A percentile compares a stretch with the other conserved stretches of the same genome.
Evolutionary conservation across 169 alveolate genomes (phyloP).

Genomic region (Besnoitia besnoiti): DNA sequence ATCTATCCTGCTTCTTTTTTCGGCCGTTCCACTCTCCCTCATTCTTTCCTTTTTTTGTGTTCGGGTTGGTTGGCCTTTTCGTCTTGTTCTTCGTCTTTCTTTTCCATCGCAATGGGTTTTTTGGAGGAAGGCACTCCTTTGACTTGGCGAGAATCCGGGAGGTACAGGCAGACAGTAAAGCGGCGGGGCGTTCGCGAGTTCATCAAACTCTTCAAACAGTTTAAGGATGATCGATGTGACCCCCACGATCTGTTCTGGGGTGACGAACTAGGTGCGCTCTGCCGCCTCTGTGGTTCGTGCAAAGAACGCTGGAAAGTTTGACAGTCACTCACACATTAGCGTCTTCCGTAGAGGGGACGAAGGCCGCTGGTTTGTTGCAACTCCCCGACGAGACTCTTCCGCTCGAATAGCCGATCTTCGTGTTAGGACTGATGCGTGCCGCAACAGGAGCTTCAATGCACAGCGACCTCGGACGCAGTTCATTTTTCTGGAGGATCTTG

Average conservation of each 20-base stretch:
- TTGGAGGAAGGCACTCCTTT: slow-evolving; percentile 63
- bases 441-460: too few relatives aligned
- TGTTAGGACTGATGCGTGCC: too few relatives aligned
- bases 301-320: not conserved
- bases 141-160: slow-evolving; percentile 32
- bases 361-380: too few relatives aligned
- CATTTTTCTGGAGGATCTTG: too few relatives aligned
- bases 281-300: not conserved
- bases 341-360: too few relatives aligned
- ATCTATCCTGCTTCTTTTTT: not conserved
- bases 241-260: slow-evolving; percentile 55
- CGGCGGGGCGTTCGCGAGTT: slow-evolving; percentile 62
- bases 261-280: slow-evolving; percentile 66
- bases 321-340: not conserved
- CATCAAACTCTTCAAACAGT: slow-evolving; percentile 24
- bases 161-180: slow-evolving; percentile 16
- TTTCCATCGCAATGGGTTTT: slow-evolving; percentile 59
- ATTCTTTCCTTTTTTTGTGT: not conserved
- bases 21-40: not conserved
- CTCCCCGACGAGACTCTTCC: too few relatives aligned
- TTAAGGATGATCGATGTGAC: not conserved
- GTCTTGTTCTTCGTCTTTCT: not conserved
- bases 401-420: too few relatives aligned
- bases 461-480: too few relatives aligned
- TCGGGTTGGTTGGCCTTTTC: not conserved